Percentiles rank a stretch among this genome's conserved stretches.
These are phyloP conservation scores for Draba incana DNA, from an alignment of 345 rosid species.

Conservation along the genomic window DNA sequence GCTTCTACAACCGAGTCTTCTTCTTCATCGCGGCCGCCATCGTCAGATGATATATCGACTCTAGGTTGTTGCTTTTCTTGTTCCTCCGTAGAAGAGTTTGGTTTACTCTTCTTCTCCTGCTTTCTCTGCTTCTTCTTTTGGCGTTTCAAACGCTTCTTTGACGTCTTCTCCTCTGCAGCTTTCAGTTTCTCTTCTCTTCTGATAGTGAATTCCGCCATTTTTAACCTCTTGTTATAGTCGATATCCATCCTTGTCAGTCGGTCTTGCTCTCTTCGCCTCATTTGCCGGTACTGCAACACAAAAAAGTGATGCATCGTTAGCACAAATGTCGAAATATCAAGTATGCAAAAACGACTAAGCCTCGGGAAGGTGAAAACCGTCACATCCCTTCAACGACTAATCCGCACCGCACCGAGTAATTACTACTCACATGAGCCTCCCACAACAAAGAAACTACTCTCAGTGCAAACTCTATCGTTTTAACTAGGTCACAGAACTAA, in stretches of 20 bases:
- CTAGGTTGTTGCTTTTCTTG: constrained; percentile 42
- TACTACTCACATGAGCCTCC: background rate
- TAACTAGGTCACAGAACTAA: no score
- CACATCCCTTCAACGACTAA: no score
- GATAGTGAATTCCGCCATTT: constrained; percentile 65
- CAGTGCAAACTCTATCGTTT: no score
- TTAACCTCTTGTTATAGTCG: constrained; percentile 78
- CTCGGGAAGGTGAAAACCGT: no score
- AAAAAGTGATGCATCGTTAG: constrained; percentile 19
- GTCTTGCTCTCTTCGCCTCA: constrained; percentile 94
- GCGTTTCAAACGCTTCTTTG: constrained; percentile 82
- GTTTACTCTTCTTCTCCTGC: constrained; percentile 66
- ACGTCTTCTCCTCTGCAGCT: constrained; percentile 80
- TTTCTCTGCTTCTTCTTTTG: constrained; percentile 82
- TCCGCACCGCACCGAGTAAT: background rate
- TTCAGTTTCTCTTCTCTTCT: constrained; percentile 86
- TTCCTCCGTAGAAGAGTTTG: constrained; percentile 43
- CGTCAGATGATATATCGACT: constrained; percentile 56
- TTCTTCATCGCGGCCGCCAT: constrained; percentile 45
- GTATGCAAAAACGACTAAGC: background rate
- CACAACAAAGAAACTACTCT: no score
- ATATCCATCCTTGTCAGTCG: constrained; percentile 86
- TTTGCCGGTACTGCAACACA: constrained; percentile 80
- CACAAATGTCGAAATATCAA: background rate
- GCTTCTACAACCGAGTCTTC: constrained; percentile 46